A percentile compares a stretch with the other conserved stretches of the same genome.
phyloP scores from a whole-genome alignment of 495 filamentous ascomycete species.

The Chaetomidium leptoderma region DNA sequence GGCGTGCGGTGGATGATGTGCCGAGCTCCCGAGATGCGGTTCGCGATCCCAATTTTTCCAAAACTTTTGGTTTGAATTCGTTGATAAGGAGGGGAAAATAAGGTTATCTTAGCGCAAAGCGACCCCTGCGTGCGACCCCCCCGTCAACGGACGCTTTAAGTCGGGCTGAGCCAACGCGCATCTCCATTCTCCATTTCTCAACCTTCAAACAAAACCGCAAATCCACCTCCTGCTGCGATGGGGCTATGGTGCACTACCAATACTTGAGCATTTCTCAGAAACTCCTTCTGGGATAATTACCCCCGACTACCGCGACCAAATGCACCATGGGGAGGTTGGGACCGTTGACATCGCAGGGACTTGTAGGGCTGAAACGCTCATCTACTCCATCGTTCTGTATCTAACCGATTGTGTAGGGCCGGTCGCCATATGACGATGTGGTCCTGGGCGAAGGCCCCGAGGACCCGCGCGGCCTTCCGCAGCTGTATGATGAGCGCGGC shows the following conservation, averaged over 20 bases:
- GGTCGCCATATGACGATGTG: conserved; percentile 67
- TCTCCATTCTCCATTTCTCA: too few species aligned
- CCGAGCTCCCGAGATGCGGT: conserved; percentile 1
- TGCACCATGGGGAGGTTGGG: conserved; percentile 44
- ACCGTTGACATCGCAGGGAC: conserved; percentile 47
- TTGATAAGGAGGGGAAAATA: conserved; percentile 33
- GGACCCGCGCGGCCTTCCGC: conserved; percentile 46
- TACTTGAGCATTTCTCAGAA: neutral
- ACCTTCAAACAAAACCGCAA: too few species aligned
- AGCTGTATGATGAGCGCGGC: conserved; percentile 67
- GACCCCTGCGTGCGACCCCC: conserved; percentile 17
- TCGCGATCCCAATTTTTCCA: conserved; percentile 21
- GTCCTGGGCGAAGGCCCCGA: conserved; percentile 42
- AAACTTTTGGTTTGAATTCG: conserved; percentile 16
- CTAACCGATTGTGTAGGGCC: conserved; percentile 46
- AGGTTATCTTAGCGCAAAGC: conserved; percentile 38
- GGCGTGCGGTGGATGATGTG: conserved; percentile 11
- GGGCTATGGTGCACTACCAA: neutral
- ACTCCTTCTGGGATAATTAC: neutral
- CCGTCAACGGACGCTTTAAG: too few species aligned
- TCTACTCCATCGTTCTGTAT: neutral
- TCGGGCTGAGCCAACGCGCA: too few species aligned
- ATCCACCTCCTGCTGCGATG: neutral
- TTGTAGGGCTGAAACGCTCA: conserved; percentile 33
- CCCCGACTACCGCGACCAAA: neutral